Percentiles rank a stretch among this genome's conserved stretches.
Evolutionary conservation across 345 rosid species (phyloP).

Genomic region (Moricandia arvensis): DNA sequence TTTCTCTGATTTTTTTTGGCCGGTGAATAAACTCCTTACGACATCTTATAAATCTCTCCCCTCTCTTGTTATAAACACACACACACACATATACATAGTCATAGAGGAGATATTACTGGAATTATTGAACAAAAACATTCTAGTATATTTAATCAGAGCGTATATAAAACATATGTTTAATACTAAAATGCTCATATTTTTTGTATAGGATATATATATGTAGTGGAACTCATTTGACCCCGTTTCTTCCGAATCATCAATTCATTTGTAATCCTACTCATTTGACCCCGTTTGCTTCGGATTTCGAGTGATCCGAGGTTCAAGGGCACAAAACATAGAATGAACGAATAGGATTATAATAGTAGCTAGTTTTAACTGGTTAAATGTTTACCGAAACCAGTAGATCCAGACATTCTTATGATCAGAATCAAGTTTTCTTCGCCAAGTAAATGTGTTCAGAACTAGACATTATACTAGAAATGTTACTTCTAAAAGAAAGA

Average conservation of each 20-base stretch:
- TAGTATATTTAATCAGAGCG: background rate
- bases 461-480: background rate
- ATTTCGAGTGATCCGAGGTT: background rate
- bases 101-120: background rate
- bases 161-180: background rate
- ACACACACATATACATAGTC: background rate
- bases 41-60: background rate
- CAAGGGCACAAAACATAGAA: background rate
- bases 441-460: background rate
- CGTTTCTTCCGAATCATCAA: background rate
- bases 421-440: background rate
- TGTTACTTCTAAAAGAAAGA: background rate
- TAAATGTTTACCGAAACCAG: background rate
- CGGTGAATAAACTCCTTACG: conserved; percentile 24
- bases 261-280: background rate
- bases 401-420: background rate
- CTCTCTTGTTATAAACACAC: background rate
- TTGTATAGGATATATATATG: background rate
- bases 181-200: background rate
- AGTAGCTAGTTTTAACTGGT: background rate
- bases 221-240: background rate
- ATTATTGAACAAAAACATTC: background rate
- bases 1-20: conserved; percentile 28
- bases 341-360: background rate
- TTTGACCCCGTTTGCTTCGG: background rate